Evolutionary conservation across 164 flowering plant species (phyloP).

Genomic region (Macadamia integrifolia): DNA sequence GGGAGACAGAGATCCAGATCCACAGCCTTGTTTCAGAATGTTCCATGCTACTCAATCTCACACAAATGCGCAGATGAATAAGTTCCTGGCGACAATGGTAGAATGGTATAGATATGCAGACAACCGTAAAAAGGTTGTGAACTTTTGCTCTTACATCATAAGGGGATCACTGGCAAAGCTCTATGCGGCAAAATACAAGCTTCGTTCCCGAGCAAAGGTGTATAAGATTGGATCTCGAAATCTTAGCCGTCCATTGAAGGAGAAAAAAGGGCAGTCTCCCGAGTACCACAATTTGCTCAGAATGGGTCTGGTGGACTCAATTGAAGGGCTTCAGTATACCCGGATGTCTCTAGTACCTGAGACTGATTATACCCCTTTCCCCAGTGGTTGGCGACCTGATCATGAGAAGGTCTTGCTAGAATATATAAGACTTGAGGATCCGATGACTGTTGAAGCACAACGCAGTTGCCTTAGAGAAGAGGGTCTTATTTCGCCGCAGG

Average conservation of each 20-base stretch:
- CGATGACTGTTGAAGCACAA: constrained; percentile 67
- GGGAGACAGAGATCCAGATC: constrained; percentile 96
- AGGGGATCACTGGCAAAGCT: constrained; percentile 98
- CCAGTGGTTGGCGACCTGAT: constrained; percentile 78
- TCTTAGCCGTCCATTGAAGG: constrained; percentile 87
- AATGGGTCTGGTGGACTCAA: constrained; percentile 90
- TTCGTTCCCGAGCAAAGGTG: constrained; percentile 92
- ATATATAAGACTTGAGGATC: constrained; percentile 66
- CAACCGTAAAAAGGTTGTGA: constrained; percentile 85
- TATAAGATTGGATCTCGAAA: constrained; percentile 78
- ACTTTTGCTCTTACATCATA: constrained; percentile 85
- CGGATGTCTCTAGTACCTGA: constrained; percentile 93
- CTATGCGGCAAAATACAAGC: constrained; percentile 97
- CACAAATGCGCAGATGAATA: constrained; percentile 96
- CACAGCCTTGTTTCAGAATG: constrained; percentile 98
- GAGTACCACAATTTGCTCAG: constrained; percentile 87
- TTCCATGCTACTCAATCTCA: constrained; percentile 98
- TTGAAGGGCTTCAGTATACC: constrained; percentile 83
- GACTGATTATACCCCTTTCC: constrained; percentile 82
- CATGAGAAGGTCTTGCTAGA: constrained; percentile 83
- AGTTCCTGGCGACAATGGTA: constrained; percentile 76
- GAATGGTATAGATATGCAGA: constrained; percentile 95
- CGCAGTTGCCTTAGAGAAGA: constrained; percentile 46
- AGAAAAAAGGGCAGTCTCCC: constrained; percentile 89
- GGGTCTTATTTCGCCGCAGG: constrained; percentile 91